Evolutionary conservation across 192 early-diverging fungal species (phyloP).

Genomic region (Backusella macrospora): DNA sequence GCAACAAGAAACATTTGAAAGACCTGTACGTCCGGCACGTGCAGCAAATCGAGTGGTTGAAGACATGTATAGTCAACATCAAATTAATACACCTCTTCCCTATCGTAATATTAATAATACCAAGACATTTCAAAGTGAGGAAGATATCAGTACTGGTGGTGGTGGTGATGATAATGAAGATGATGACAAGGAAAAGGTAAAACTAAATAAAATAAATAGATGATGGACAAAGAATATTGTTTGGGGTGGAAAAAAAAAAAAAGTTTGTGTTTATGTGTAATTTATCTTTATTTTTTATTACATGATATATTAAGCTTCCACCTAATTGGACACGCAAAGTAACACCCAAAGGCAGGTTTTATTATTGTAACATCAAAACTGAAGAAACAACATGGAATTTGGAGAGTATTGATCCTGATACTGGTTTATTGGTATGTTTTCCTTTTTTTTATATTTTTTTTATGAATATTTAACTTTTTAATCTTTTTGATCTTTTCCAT

Average conservation of each 20-base stretch:
- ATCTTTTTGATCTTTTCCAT: constrained; percentile 2
- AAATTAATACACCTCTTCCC: neutral
- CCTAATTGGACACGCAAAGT: constrained; percentile 62
- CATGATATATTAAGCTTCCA: constrained; percentile 38
- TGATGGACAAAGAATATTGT: no score
- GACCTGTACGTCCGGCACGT: constrained; percentile 21
- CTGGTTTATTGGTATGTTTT: constrained; percentile 50
- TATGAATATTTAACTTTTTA: neutral
- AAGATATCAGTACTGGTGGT: neutral
- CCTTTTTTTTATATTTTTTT: neutral
- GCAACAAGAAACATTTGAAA: constrained; percentile 7
- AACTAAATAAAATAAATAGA: no score
- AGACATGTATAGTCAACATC: constrained; percentile 9
- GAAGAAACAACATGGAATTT: constrained; percentile 62
- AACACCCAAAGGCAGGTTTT: constrained; percentile 53
- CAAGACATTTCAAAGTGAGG: neutral
- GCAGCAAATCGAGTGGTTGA: constrained; percentile 19
- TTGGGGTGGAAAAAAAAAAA: neutral
- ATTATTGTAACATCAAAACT: constrained; percentile 64
- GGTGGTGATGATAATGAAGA: neutral
- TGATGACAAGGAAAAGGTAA: no score
- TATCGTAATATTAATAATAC: neutral
- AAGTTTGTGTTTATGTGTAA: neutral
- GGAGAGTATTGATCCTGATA: constrained; percentile 56
- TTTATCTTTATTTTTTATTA: neutral